A percentile compares a stretch with the other conserved stretches of the same genome.
Conservation (phyloP, 257 asterid species). For the Capsicum baccatum region DNA sequence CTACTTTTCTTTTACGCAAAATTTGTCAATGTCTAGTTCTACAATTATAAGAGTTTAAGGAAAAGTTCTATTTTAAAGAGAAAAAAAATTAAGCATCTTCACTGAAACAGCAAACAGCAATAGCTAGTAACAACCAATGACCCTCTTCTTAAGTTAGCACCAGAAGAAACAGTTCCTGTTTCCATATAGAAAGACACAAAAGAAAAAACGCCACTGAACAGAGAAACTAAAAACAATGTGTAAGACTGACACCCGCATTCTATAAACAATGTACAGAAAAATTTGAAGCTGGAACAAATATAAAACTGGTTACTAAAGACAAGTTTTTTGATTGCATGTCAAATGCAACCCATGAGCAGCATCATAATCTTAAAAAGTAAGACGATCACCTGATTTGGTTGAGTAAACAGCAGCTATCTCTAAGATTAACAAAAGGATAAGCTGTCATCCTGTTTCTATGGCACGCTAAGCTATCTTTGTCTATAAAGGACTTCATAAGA, state of each 20-base stretch:
- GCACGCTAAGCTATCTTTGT: not conserved
- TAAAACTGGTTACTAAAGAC: too few relatives aligned
- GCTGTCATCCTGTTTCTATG: not conserved
- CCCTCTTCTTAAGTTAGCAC: not conserved
- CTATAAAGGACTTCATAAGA: not conserved
- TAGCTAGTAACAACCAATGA: conserved; percentile 13
- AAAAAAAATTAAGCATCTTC: conserved; percentile 5
- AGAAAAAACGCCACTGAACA: conserved; percentile 8
- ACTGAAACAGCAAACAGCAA: not conserved
- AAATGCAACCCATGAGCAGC: too few relatives aligned
- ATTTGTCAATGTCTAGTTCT: not conserved
- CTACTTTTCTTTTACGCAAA: not conserved
- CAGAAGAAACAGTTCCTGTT: not conserved
- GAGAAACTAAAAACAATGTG: not conserved
- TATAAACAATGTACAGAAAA: not conserved
- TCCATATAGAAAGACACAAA: not conserved
- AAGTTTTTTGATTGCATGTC: too few relatives aligned
- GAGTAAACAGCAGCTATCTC: not conserved
- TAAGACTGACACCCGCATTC: not conserved
- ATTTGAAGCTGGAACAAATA: too few relatives aligned
- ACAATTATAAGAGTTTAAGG: not conserved
- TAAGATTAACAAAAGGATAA: not conserved
- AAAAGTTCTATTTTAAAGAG: not conserved
- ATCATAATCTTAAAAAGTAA: not conserved
- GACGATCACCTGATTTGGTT: not conserved